phyloP scores from a whole-genome alignment of 768 basidiomycete genomes.

The Pisolithus tinctorius region DNA sequence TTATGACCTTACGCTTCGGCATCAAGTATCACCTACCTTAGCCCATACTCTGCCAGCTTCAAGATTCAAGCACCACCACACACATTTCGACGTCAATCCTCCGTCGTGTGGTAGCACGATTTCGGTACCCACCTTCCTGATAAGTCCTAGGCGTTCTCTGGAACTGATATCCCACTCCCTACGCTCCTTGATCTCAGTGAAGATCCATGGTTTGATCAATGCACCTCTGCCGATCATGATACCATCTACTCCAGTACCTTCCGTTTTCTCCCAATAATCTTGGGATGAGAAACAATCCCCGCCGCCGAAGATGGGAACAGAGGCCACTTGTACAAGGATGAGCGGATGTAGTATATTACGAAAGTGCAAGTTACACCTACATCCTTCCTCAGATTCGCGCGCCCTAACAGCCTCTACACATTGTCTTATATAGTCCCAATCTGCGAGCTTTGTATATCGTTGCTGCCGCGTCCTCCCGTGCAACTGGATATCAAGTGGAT shows the following conservation, averaged over 20 bases:
- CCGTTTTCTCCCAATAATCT: conserved; percentile 72
- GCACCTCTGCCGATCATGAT: conserved; percentile 95
- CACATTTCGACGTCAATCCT: background rate
- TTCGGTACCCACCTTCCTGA: conserved; percentile 52
- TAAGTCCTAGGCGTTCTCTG: conserved; percentile 71
- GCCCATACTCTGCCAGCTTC: conserved; percentile 82
- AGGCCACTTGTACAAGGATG: conserved; percentile 45
- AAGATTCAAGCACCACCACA: background rate
- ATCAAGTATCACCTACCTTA: conserved; percentile 44
- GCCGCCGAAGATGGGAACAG: conserved; percentile 94
- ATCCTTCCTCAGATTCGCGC: conserved; percentile 60
- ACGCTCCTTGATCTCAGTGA: conserved; percentile 89
- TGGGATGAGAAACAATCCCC: conserved; percentile 91
- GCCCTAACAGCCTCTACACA: conserved; percentile 79
- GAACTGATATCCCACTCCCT: conserved; percentile 93
- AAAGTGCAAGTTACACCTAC: conserved; percentile 36
- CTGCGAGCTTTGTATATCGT: conserved; percentile 85
- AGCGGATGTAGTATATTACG: background rate
- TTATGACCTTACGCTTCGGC: background rate
- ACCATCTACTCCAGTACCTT: conserved; percentile 83
- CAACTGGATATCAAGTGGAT: conserved; percentile 43
- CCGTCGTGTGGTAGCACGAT: too few relatives aligned
- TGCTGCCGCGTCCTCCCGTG: conserved; percentile 95
- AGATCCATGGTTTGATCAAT: conserved; percentile 93
- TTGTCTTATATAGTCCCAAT: conserved; percentile 90